Base-by-base conservation (phyloP, 2,329 filamentous ascomycete genomes). In the Aquanectria penicillioides region DNA sequence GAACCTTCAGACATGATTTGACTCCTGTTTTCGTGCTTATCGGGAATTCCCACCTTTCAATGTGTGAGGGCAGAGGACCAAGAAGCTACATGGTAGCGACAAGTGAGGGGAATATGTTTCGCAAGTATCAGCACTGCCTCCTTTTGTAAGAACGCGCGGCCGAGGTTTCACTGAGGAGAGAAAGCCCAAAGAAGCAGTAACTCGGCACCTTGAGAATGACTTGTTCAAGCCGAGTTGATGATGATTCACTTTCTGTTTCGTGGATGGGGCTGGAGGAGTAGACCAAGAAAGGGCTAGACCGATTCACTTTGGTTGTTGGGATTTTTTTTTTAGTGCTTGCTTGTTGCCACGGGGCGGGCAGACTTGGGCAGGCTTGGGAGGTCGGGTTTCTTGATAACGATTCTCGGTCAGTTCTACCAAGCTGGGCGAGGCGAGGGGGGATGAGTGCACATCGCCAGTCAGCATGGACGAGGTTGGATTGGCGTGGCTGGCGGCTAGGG, bases 401-500 rank as follows among this genome's bases (percentile, higher is more conserved):
- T 53, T 31, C 4, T 20, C 17, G 34, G n/a, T 20, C 7, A 8
- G 17, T 4, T 31, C 17, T 31, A n/a, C 25, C 25, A 31, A 29
- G 47, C 20, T 25, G 15, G 33, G 12, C 38, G 20, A 36, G 23
- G 50, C 17, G 31, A 37, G 31, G 29, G 17, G 40, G 17, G 37
- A n/a, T n/a, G n/a, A 37, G 36, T 46, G 50, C 50, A 38, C 33
- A 46, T 54, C 41, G 6, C n/a, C n/a, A 18, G 41, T 46, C 31
- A 46, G 31, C 31, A 33, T 29, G 40, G n/a, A 22, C 18, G 40
- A 54, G 46, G 44, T 40, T 38, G 51, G 37, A 36, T 29, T 29
- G 20, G 40, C 22, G 47, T 49, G 44, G 55, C 41, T 34, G 43
- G 31, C 47, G 31, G 29, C 43, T 40, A 55, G 29, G 26, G 54